These are phyloP conservation scores for Cichorium intybus DNA, from an alignment of 140 eudicot species.

Conservation along the genomic window DNA sequence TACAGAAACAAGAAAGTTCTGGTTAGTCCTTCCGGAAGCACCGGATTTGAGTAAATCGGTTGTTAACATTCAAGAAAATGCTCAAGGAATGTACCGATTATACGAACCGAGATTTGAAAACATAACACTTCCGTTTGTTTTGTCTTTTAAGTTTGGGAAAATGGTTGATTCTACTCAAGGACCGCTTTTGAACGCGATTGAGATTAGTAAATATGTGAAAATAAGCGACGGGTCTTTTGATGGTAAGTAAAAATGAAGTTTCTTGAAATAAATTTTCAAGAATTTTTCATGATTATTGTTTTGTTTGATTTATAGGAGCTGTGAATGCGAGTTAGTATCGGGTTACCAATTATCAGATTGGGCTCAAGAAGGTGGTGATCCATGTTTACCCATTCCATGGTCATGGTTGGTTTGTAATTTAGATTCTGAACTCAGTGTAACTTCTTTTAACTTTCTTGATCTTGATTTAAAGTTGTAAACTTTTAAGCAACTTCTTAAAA, in stretches of 20 bases:
- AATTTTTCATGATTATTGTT: neutral
- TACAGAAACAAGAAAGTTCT: constrained; percentile 55
- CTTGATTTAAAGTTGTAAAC: neutral
- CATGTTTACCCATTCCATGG: constrained; percentile 93
- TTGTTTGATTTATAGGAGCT: constrained; percentile 37
- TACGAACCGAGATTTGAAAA: constrained; percentile 84
- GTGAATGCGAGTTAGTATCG: constrained; percentile 54
- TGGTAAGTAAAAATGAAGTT: constrained; percentile 47
- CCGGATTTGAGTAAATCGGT: constrained; percentile 63
- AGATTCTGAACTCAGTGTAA: constrained; percentile 73
- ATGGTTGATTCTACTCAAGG: constrained; percentile 82
- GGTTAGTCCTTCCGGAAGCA: constrained; percentile 57
- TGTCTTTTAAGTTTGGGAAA: constrained; percentile 67
- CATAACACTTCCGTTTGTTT: constrained; percentile 77
- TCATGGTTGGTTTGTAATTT: constrained; percentile 89
- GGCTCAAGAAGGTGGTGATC: constrained; percentile 99
- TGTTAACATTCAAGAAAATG: constrained; percentile 90
- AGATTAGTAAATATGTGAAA: constrained; percentile 71
- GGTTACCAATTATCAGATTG: constrained; percentile 59
- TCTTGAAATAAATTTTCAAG: neutral
- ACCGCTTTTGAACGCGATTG: constrained; percentile 94
- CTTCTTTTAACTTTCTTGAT: constrained; percentile 6
- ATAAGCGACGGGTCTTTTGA: constrained; percentile 74
- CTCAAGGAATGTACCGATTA: constrained; percentile 70
- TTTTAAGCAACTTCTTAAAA: neutral